A percentile compares a stretch with the other conserved stretches of the same genome.
These are phyloP conservation scores for Hibiscus tridactylites DNA, from an alignment of 345 rosid genomes.

Conservation along the genomic window DNA sequence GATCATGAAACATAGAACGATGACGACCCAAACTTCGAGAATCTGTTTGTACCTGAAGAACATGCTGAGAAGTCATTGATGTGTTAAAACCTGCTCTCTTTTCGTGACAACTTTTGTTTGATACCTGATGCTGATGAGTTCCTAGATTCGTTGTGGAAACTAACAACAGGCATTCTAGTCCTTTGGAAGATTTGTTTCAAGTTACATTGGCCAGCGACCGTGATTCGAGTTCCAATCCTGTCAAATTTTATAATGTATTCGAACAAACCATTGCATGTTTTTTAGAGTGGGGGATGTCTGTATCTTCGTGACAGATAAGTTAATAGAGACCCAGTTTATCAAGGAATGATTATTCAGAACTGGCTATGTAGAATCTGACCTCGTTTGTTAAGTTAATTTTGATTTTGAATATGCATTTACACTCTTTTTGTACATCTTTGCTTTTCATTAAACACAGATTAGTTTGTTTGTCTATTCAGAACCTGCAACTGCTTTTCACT, in stretches of 20 bases:
- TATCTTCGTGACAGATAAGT: neutral
- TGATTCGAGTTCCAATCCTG: neutral
- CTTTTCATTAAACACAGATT: neutral
- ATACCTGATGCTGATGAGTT: conserved; percentile 4
- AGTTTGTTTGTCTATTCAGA: neutral
- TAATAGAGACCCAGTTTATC: neutral
- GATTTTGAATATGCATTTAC: neutral
- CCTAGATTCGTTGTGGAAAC: conserved; percentile 11
- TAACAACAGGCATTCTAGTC: neutral
- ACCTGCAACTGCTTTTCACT: conserved; percentile 1
- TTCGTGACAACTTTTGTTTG: conserved; percentile 15
- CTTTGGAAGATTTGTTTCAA: conserved; percentile 3
- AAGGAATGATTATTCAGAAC: neutral
- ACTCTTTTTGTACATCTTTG: neutral
- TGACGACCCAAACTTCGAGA: neutral
- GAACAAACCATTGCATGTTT: neutral
- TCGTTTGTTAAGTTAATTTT: neutral
- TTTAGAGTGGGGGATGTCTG: neutral
- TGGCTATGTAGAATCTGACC: conserved; percentile 4
- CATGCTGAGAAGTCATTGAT: conserved; percentile 4
- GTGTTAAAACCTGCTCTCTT: conserved; percentile 11
- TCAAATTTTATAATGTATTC: neutral
- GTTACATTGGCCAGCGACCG: neutral
- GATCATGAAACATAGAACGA: neutral
- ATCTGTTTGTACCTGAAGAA: conserved; percentile 8